Evolutionary conservation across 345 rosid genomes (phyloP), one percentile per base, ranked within the genome.

Genomic region (Euphorbia pulcherrima): DNA sequence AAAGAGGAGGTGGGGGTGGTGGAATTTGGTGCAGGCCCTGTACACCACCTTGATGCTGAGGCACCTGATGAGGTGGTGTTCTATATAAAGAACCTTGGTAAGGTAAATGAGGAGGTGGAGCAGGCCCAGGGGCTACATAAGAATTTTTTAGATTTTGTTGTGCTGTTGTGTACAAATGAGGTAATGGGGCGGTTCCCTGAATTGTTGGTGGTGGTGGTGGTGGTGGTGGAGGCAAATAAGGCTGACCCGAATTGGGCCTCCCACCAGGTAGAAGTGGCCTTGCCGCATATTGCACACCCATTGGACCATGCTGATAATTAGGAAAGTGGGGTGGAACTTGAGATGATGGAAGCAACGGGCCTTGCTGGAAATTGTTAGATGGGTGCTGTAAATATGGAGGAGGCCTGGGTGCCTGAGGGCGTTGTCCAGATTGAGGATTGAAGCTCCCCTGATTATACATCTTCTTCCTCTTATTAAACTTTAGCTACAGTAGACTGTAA

Each of bases 371-470:
- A 62, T 58, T 71, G 58, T 71, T 62, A 1, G 69, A 67, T 9
- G 53, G 68, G 35, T 27, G 82, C 68, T 77, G 83, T 24, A 60
- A 74, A 67, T 65, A 73, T 26, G 79, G 77, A 63, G 82, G 81
- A 7, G 63, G 68, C 64, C 67, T 29, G 6, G 82, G 80, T n/a
- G 73, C 26, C 50, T 70, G 81, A 72, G 78, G 40, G 66, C 75
- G 75, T 71, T 68, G 82, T 26, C 77, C 75, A 48, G 66, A 62
- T 52, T 79, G 86, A 73, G 78, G 55, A 78, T 67, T 73, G 46
- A 57, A 67, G 65, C 65, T 72, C 54, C 83, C 77, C 24, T 75
- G 83, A 58, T 73, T 69, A 64, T 64, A 71, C 89, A 83, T 83
- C 60, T 46, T 55, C 10, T 27, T 14, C 64, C 62, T 12, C 33